Evolutionary conservation across 2,329 filamentous ascomycete genomes (phyloP), one percentile per base, ranked within the genome.

Genomic region (Penicillium sumatraense): DNA sequence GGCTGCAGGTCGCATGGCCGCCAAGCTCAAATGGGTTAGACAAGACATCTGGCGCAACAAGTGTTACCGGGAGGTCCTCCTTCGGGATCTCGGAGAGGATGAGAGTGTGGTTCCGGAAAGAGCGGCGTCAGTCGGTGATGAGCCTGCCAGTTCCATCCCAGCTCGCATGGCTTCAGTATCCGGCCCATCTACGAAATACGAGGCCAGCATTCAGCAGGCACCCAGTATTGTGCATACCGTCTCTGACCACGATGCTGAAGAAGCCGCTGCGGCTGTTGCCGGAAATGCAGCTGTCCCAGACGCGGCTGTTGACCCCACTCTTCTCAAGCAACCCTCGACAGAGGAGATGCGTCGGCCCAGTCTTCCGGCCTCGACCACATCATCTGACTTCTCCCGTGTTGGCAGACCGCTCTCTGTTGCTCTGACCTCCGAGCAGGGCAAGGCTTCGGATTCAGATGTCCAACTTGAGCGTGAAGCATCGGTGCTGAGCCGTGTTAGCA

Each of bases 41-140:
- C 89, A 96, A 71, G 91, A 96, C 62, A 95, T 97, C 18, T 97
- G 93, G 91, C 89, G 88, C 51, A 84, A 93, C 66, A 93, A 86
- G 68, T 97, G 93, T 62, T 93, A 99, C 72, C 87, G 89, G 38
- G 93, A 97, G 66, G 93, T 98, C 57, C 78, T 99, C 18, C 80
- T 86, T 5, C 83, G 92, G 73, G 95, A 99, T 69, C 78, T 98
- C 8, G 89, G 93, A 51, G 91, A 96, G 63, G 93, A 96, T 18
- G 63, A 63, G 9, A 59, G 60, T 29, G 59, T 48, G 5, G 51
- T 47, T 11, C 57, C 60, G 24, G 51, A 41, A 13, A 50, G 58
- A 54, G 60, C 54, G 16, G 61, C 54, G 68, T 54, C 72, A 68
- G 26, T 75, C 68, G 57, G 52, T n/a, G 68, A 70, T 27, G 59